A percentile compares a stretch with the other conserved stretches of the same genome.
Evolutionary conservation across 768 basidiomycete species (phyloP).

Genomic region (Glaciozyma martinii): DNA sequence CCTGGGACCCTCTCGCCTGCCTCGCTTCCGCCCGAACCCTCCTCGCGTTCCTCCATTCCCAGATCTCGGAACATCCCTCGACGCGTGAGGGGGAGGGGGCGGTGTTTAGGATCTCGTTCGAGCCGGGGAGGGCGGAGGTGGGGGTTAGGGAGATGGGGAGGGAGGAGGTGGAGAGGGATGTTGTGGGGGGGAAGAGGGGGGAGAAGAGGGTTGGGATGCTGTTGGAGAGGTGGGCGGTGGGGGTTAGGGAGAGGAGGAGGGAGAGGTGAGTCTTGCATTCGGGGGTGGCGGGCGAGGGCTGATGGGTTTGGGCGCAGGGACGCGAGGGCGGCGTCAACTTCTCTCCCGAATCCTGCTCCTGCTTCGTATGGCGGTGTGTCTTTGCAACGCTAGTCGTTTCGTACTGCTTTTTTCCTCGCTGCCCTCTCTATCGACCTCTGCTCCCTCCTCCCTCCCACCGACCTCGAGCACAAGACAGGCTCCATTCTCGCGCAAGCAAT

Average conservation of each 20-base stretch:
- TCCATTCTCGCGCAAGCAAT: background rate
- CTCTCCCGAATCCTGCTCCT: no score
- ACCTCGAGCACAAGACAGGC: background rate
- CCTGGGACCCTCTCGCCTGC: constrained; percentile 69
- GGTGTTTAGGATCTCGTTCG: constrained; percentile 30
- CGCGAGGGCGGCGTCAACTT: no score
- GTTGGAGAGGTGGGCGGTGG: constrained; percentile 14
- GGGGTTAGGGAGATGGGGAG: background rate
- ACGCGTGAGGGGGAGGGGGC: background rate
- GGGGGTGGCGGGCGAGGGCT: no score
- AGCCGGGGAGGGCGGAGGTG: background rate
- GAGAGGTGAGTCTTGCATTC: background rate
- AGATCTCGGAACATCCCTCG: background rate
- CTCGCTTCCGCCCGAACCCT: constrained; percentile 64
- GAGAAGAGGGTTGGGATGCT: constrained; percentile 22
- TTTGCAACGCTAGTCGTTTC: no score
- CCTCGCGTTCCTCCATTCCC: constrained; percentile 48
- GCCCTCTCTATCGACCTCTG: background rate
- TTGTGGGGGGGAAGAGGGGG: constrained; percentile 1
- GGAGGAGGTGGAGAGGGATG: constrained; percentile 10
- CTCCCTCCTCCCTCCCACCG: background rate
- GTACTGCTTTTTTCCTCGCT: no score
- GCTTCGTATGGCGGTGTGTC: no score
- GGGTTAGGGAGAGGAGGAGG: constrained; percentile 4
- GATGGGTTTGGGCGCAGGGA: no score